phyloP scores from a whole-genome alignment of 2,329 filamentous ascomycete species.

The Beauveria asiatica region DNA sequence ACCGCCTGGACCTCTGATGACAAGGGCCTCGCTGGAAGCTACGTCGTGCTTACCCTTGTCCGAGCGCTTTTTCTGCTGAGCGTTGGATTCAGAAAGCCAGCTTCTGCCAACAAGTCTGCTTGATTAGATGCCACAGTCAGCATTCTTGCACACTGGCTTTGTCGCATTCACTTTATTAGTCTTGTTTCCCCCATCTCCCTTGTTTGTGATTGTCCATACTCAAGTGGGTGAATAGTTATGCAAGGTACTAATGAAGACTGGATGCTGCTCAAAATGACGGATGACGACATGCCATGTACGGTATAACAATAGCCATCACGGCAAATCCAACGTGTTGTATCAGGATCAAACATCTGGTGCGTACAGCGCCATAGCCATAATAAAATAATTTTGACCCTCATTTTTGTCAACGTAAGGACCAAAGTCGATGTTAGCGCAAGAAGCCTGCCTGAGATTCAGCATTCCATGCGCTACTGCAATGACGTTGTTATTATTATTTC shows the following conservation, averaged over 20 bases:
- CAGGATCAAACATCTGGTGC: neutral
- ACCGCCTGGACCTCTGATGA: slow-evolving; percentile 13
- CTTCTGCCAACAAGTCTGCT: slow-evolving; percentile 1
- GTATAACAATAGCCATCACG: neutral
- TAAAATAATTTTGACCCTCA: neutral
- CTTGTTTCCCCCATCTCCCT: neutral
- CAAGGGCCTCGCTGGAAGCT: slow-evolving; percentile 11
- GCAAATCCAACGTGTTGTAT: neutral
- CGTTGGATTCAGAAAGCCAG: slow-evolving; percentile 9
- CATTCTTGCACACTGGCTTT: neutral
- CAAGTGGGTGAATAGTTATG: too few relatives aligned
- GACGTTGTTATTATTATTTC: neutral
- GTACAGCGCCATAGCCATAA: neutral
- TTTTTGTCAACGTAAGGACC: too few relatives aligned
- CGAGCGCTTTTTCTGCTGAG: slow-evolving; percentile 14
- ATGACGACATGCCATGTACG: neutral
- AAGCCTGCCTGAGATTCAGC: neutral
- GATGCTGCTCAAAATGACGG: too few relatives aligned
- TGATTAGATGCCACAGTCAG: neutral
- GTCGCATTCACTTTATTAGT: too few relatives aligned
- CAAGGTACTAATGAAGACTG: too few relatives aligned
- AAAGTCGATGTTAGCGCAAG: neutral
- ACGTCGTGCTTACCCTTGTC: slow-evolving; percentile 11
- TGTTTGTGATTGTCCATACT: neutral
- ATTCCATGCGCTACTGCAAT: neutral